Base-by-base conservation (phyloP, 202 grass and related monocot species). In the Hordeum pubiflorum region DNA sequence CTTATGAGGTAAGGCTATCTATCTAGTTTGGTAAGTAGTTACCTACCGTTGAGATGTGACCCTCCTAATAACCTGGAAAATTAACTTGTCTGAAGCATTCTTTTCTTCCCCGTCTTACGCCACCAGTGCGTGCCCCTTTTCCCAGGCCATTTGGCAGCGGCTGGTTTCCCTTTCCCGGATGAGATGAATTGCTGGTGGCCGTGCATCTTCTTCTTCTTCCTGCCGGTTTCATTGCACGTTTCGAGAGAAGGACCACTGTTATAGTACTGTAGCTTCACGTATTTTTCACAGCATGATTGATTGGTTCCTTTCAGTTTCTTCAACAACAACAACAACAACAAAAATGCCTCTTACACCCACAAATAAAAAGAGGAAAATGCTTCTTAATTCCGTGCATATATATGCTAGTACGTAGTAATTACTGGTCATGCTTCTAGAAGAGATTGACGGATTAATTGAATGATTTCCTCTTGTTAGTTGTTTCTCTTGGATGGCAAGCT, bases 11-110 rank as follows among this genome's bases (percentile, higher is more conserved):
- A 81, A 81, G 64, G 72, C 36, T 34, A 39, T 60, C 58, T 32
- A 9, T 50, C 46, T 0, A 50, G 46, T 50, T 14, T 14, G 27
- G 27, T 29, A 29, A 50, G 46, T 50, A 50, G 46, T 74, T 86
- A 86, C 87, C 87, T 75, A 83, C 59, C 74, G 59, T 46, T 79
- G 32, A 57, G 83, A 89, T 79, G 87, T 86, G 83, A 83, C 87
- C 48, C 83, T 79, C 79, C 77, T 89, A 82, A 82, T 89, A 69
- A 26, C 59, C 52, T 63, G 52, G 83, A 82, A 74, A 82, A 74
- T 68, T 14, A 75, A 74, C 59, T 50, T 33, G 41, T 31, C 43
- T 72, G 8, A 82, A 75, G 52, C 79, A 68, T 56, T 33, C 1
- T 9, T 78, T 85, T 72, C 65, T 68, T 86, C 40, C 46, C 81